Evolutionary conservation across 805 yeast species (phyloP).

Genomic region (Monosporozyma yasuniensis): DNA sequence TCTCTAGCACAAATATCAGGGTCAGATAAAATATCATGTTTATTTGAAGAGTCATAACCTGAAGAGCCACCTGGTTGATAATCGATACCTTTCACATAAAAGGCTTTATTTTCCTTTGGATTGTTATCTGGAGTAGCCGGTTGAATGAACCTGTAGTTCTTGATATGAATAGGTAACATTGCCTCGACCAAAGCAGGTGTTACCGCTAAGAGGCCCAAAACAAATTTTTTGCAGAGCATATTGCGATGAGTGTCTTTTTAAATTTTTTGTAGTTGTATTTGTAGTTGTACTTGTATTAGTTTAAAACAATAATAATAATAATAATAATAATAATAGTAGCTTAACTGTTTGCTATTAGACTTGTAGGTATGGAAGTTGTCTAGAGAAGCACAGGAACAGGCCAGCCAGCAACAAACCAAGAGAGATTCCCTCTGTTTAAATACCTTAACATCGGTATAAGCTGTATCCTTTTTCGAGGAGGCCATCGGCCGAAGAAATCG

Average conservation of each 20-base stretch:
- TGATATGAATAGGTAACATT: slow-evolving; percentile 47
- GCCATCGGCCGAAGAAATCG: too few species aligned
- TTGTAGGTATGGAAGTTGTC: too few species aligned
- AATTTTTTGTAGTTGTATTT: neutral
- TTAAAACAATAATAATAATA: too few species aligned
- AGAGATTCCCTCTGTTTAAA: too few species aligned
- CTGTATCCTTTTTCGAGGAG: too few species aligned
- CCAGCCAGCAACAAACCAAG: too few species aligned
- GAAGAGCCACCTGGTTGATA: slow-evolving; percentile 94
- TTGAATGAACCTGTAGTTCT: slow-evolving; percentile 51
- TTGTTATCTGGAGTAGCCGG: slow-evolving; percentile 35
- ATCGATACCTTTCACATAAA: slow-evolving; percentile 78
- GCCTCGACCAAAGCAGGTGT: slow-evolving; percentile 30
- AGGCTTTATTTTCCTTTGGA: slow-evolving; percentile 42
- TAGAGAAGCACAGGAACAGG: too few species aligned
- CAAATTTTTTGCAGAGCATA: slow-evolving; percentile 5
- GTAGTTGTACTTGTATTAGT: neutral
- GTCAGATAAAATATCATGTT: slow-evolving; percentile 63
- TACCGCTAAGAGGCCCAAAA: slow-evolving; percentile 10
- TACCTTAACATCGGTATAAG: too few species aligned
- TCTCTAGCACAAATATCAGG: slow-evolving; percentile 69
- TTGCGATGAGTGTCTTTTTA: neutral
- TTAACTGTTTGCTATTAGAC: too few species aligned
- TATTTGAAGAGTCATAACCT: slow-evolving; percentile 26
- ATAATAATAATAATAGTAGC: too few species aligned